phyloP scores from a whole-genome alignment of 768 basidiomycete genomes.

The Kwoniella sp. region DNA sequence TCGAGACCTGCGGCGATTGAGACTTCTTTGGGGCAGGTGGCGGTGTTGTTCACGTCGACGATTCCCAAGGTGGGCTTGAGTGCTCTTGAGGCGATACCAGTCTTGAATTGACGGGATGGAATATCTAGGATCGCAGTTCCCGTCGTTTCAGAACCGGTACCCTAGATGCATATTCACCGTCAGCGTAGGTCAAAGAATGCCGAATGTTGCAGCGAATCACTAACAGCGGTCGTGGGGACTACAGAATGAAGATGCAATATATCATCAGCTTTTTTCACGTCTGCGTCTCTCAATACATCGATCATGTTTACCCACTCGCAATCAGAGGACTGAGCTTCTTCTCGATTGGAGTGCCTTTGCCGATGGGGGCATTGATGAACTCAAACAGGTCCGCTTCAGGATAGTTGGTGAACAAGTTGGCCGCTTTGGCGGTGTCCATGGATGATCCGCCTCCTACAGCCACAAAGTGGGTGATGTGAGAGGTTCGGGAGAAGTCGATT shows the following conservation, averaged over 20 bases:
- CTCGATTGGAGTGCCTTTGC: conserved; percentile 82
- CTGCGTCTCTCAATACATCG: no score
- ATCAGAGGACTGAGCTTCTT: conserved; percentile 79
- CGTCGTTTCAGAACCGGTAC: conserved; percentile 76
- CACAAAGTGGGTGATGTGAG: conserved; percentile 86
- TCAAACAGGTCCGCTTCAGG: conserved; percentile 90
- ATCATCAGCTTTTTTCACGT: neutral
- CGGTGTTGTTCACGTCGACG: conserved; percentile 85
- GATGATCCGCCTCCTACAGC: conserved; percentile 61
- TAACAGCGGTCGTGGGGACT: conserved; percentile 74
- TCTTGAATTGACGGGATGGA: conserved; percentile 89
- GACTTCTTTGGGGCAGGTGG: conserved; percentile 84
- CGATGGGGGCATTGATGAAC: conserved; percentile 94
- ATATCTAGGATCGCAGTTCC: conserved; percentile 88
- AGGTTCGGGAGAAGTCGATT: conserved; percentile 80
- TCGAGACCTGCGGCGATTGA: conserved; percentile 95
- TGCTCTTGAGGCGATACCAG: conserved; percentile 89
- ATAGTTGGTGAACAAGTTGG: conserved; percentile 84
- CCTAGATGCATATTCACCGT: conserved; percentile 16
- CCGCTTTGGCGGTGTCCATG: conserved; percentile 93
- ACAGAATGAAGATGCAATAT: neutral
- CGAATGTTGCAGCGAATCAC: no score
- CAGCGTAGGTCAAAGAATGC: neutral
- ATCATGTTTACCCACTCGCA: conserved; percentile 61
- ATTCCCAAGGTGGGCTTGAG: conserved; percentile 86